Evolutionary conservation across 805 yeast species (phyloP).

Genomic region (Myxozyma sirexii): DNA sequence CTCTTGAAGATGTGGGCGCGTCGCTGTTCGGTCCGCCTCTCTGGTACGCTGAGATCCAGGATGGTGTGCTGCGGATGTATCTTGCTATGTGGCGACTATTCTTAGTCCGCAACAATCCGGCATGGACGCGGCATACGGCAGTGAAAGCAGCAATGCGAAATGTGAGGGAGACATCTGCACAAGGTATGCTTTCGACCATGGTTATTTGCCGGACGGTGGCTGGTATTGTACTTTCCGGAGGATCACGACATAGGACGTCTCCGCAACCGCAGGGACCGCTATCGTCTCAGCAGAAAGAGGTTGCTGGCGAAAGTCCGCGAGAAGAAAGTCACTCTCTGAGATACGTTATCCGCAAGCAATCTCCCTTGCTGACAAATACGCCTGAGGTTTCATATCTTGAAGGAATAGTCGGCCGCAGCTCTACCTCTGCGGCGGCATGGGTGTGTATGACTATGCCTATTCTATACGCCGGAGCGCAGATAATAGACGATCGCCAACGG

Average conservation of each 20-base stretch:
- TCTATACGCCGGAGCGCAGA: constrained; percentile 21
- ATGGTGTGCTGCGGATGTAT: constrained; percentile 11
- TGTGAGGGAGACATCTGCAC: constrained; percentile 2
- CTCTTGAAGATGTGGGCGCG: constrained; percentile 3
- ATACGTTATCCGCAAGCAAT: not conserved
- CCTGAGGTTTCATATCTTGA: constrained; percentile 5
- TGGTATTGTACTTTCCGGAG: constrained; percentile 2
- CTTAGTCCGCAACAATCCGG: constrained; percentile 19
- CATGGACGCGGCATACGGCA: constrained; percentile 10
- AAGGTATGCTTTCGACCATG: constrained; percentile 6
- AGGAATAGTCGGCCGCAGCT: constrained; percentile 8
- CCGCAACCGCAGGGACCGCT: not conserved
- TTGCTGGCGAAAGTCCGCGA: not conserved
- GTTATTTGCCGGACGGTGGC: constrained; percentile 10
- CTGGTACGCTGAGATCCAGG: constrained; percentile 6
- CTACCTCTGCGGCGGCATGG: constrained; percentile 14
- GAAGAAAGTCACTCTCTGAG: not conserved
- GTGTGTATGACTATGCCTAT: constrained; percentile 19
- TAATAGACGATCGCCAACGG: constrained; percentile 9
- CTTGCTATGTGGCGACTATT: constrained; percentile 10
- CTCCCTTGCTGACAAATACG: not conserved
- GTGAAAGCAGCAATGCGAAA: constrained; percentile 13
- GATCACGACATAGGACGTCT: not conserved
- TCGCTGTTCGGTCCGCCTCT: constrained; percentile 13
- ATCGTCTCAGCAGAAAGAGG: not conserved